Evolutionary conservation across 805 yeast species (phyloP), one percentile per base, ranked within the genome.

Genomic region (Wickerhamiella shivajii): DNA sequence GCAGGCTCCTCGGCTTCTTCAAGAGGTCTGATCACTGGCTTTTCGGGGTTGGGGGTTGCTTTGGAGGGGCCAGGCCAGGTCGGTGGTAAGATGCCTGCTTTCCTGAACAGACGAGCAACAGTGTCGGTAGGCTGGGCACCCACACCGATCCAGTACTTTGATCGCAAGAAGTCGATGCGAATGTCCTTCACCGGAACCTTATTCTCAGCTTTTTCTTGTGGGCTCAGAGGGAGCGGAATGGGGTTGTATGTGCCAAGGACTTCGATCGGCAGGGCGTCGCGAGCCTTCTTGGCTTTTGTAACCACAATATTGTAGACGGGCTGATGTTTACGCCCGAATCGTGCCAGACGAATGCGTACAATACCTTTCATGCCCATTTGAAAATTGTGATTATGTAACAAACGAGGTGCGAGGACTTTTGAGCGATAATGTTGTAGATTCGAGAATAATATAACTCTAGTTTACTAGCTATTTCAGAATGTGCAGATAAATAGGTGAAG

Each of bases 111-210:
- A 43, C 71, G 71, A 2, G 72, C 67, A 9, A 87, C 93, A 3
- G 90, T 63, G 27, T 77, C 84, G 16, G 87, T 73, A 5, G 95
- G 93, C 52, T 80, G 93, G 1, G 97, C 97, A 9, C 98, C 98
- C 13, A 83, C 93, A 47, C 95, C 93, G 22, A 90, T 61, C 98
- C 98, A 90, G 57, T 90, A 90, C 55, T 83, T 83, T 4, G 94
- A 72, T 47, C 95, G 71, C 43, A 73, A 72, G 51, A 90, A 84
- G 52, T 90, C 97, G 23, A 90, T 60, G 44, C 74, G 68, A 25
- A 87, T 69, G 44, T 84, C 84, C 53, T 90, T 87, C 31, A 67
- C 64, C 9, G 85, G 79, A 40, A 66, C 58, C 22, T 56, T 52
- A 8, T 77, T 79, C 14, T 52, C 53, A 24, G 65, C 69, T 43